Evolutionary conservation across 2,329 filamentous ascomycete species (phyloP).

Genomic region (Paecilomyces sp.): DNA sequence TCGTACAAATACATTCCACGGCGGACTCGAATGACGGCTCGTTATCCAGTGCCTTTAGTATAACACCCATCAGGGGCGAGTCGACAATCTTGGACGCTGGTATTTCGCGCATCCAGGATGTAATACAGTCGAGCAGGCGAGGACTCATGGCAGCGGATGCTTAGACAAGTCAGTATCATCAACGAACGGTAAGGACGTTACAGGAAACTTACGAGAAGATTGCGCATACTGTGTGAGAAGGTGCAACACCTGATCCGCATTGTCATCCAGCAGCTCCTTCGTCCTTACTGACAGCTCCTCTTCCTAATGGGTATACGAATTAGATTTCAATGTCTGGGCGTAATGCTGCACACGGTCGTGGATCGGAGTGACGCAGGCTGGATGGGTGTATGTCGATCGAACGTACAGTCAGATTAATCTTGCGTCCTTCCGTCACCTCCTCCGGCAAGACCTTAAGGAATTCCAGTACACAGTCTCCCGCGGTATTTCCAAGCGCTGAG

Average conservation of each 20-base stretch:
- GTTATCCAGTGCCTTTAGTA: conserved; percentile 68
- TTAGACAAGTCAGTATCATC: conserved; percentile 26
- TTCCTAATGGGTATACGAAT: conserved; percentile 61
- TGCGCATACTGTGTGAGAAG: conserved; percentile 86
- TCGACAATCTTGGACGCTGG: conserved; percentile 75
- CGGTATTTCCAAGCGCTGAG: conserved; percentile 60
- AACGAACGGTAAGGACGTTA: not conserved
- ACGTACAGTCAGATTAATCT: conserved; percentile 98
- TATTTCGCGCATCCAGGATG: conserved; percentile 92
- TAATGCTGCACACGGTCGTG: conserved; percentile 12
- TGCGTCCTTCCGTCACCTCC: conserved; percentile 98
- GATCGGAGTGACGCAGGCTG: conserved; percentile 37
- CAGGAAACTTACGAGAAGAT: conserved; percentile 62
- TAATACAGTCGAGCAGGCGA: conserved; percentile 87
- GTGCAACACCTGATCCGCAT: conserved; percentile 77
- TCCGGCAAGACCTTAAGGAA: conserved; percentile 95
- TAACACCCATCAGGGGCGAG: conserved; percentile 73
- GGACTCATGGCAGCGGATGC: conserved; percentile 76
- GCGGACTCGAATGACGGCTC: conserved; percentile 78
- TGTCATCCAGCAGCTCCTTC: conserved; percentile 81
- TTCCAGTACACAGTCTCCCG: conserved; percentile 82
- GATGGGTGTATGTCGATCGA: conserved; percentile 47
- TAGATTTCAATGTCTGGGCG: conserved; percentile 36
- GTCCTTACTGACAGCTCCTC: conserved; percentile 85
- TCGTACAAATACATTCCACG: conserved; percentile 84